Evolutionary conservation across 495 filamentous ascomycete species (phyloP), one percentile per base, ranked within the genome.

Genomic region (Daldinia bambusicola): DNA sequence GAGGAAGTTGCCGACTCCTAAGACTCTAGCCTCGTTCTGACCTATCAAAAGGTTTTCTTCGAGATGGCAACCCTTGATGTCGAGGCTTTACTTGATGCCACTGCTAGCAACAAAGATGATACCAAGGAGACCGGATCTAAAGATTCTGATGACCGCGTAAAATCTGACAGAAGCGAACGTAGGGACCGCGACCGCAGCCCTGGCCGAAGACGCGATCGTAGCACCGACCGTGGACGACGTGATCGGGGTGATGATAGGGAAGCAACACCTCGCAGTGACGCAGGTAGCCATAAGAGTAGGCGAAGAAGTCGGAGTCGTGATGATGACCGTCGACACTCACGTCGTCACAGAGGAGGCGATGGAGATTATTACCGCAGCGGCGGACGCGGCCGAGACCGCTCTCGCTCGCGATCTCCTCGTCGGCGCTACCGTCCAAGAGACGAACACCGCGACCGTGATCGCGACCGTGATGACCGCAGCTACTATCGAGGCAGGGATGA

Each of bases 71-170:
- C 90, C 81, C 86, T 96, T 77, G 93, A 97, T 79, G 93, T 97
- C 74, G 94, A 97, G 87, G 94, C 94, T 74, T 89, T 97, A 67
- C 88, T 97, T 75, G 94, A 97, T 82, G 93, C 92, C 37, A 94
- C 94, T 72, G 94, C 94, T 43, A 89, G 63, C 63, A 76, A 68
- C 20, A 77, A 74, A 86, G 71, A 82, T 81, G 82, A 85, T 52
- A 71, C 75, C 58, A 88, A 89, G 70, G 82, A 88, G 45, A 78
- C 37, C 57, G 78, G 77, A 43, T 22, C 74, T 40, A 71, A 65
- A 41, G 74, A 75, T 41, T 60, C 69, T 13, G 75, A 72, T 55
- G 75, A 77, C 18, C 73, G 74, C 41, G 69, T 65, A 34, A 77
- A 70, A 68, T 59, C 71, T 34, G 75, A 77, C 52, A 61, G 75